A percentile compares a stretch with the other conserved stretches of the same genome.
Evolutionary conservation across 805 yeast species (phyloP).

Genomic region (Nakazawaea ishiwadae): DNA sequence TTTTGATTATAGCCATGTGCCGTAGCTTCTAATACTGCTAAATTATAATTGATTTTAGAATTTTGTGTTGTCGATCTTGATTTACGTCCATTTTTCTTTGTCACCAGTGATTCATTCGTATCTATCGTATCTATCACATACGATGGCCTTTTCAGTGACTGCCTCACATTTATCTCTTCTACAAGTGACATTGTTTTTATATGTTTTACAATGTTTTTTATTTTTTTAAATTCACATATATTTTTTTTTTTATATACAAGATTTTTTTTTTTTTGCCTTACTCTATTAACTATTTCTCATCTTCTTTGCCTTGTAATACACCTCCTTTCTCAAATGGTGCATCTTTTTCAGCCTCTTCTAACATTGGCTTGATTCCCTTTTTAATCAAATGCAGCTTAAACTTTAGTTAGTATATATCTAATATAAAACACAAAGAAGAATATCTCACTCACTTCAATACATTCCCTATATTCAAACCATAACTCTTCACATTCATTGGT

Average conservation of each 20-base stretch:
- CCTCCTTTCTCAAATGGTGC: slow-evolving; percentile 83
- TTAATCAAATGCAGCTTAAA: slow-evolving; percentile 46
- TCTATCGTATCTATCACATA: not conserved
- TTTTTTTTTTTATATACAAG: not conserved
- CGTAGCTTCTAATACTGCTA: slow-evolving; percentile 20
- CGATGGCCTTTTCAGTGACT: slow-evolving; percentile 2
- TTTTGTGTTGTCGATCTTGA: slow-evolving; percentile 2
- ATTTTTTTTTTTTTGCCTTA: not conserved
- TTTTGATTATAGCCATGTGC: slow-evolving; percentile 15
- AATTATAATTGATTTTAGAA: slow-evolving; percentile 25
- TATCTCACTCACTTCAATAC: slow-evolving; percentile 59
- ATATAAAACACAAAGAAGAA: not conserved
- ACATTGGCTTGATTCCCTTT: slow-evolving; percentile 74
- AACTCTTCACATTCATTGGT: slow-evolving; percentile 87
- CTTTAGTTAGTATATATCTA: not conserved
- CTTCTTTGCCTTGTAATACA: slow-evolving; percentile 21
- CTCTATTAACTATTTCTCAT: slow-evolving; percentile 1
- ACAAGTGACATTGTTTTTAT: slow-evolving; percentile 11
- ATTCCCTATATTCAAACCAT: slow-evolving; percentile 86
- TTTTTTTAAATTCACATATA: no score
- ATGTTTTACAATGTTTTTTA: not conserved
- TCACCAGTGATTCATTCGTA: not conserved
- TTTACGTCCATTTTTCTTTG: slow-evolving; percentile 7
- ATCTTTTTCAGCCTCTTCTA: slow-evolving; percentile 85
- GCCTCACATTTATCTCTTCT: slow-evolving; percentile 10